Percentiles rank a stretch among this genome's conserved stretches.
Conservation (phyloP, 2,329 filamentous ascomycete genomes). For the Teratosphaeria epicoccoides region DNA sequence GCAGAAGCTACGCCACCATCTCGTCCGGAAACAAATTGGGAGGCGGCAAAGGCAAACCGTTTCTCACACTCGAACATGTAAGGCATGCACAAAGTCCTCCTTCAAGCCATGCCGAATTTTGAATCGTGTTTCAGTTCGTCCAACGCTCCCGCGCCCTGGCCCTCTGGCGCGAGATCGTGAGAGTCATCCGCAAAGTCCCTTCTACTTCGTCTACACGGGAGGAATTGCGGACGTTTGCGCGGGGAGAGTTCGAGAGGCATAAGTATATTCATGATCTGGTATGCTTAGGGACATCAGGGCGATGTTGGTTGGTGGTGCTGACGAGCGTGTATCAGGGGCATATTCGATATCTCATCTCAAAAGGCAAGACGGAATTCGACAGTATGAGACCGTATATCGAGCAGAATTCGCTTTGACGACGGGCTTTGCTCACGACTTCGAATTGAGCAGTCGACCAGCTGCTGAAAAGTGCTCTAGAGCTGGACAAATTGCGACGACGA, state of each 20-base stretch:
- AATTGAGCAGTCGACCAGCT: too few species aligned
- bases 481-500: too few species aligned
- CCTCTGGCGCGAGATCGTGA: constrained; percentile 39
- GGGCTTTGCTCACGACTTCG: not conserved
- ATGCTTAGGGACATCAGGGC: constrained; percentile 12
- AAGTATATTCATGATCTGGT: constrained; percentile 37
- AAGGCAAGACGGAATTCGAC: constrained; percentile 42
- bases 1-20: constrained; percentile 19
- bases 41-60: constrained; percentile 21
- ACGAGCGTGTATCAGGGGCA: constrained; percentile 25
- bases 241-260: constrained; percentile 40
- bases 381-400: constrained; percentile 36
- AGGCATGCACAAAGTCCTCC: not conserved
- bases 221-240: constrained; percentile 40
- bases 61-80: constrained; percentile 29
- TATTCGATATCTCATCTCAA: constrained; percentile 40
- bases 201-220: constrained; percentile 24
- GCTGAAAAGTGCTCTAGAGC: too few species aligned
- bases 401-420: constrained; percentile 15
- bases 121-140: constrained; percentile 32
- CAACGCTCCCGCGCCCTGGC: constrained; percentile 37
- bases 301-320: not conserved
- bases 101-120: not conserved
- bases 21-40: constrained; percentile 14
- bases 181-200: constrained; percentile 29